Base-by-base conservation (phyloP, 31 red algal genomes). In the Odonthalia washingtoniensis region DNA sequence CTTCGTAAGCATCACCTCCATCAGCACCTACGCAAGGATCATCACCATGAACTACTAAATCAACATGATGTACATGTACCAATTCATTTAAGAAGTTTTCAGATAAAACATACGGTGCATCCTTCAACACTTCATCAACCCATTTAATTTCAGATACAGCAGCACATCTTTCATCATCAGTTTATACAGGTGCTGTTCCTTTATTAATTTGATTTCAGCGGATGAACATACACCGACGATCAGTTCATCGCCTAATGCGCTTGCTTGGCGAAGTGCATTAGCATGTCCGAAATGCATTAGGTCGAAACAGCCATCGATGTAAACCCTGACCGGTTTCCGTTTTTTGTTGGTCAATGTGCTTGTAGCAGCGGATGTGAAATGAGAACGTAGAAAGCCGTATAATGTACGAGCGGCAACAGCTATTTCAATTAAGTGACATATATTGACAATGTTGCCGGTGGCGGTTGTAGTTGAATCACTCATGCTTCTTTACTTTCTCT, bases 241-340 rank as follows among this genome's bases (percentile, higher is more conserved):
- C 4, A 98, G 92, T 21, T 90, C 88, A 72, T 98, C 97, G 37
- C 97, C 97, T 1, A 98, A 74, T 41, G 91, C 85, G 41, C 77
- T 80, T 38, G 97, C 97, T 70, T 98, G 97, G 34, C 97, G 92
- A 38, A 98, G 68, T 2, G 97, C 97, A 70, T 98, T 98, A 24
- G 97, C 97, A 44, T 98, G 97, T 0, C 97, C 97, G 85, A 96
- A 98, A 77, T 98, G 97, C 97, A 98, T 98, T 65, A 85, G 82
- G 53, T 98, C 97, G 65, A 98, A 98, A 78, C 97, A 98, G 31
- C 97, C 97, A 74, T 98, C 97, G 87, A 98, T 95, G 77, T 98
- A 98, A 17, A 98, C 94, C 43, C 93, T 90, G 31, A 96, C 77
- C 24, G 90, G 86, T 30, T 86, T 87, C 34, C 82, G 80, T 65